Base-by-base conservation (phyloP, 768 basidiomycete genomes). In the Pisolithus sp. region DNA sequence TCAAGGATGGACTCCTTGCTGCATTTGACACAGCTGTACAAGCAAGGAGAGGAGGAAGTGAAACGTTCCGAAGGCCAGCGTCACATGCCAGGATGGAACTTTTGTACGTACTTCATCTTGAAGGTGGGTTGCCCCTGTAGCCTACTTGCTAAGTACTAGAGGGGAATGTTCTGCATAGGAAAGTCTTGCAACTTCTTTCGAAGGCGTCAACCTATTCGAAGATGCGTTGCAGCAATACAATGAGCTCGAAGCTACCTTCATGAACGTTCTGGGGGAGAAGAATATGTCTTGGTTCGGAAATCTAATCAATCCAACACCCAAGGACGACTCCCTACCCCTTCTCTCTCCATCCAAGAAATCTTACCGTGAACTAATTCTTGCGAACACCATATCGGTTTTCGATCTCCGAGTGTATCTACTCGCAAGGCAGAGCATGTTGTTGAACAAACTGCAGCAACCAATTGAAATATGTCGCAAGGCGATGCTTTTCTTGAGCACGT, bases 1-100 rank as follows among this genome's bases (percentile, higher is more conserved):
- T 96, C 57, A 98, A 97, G 69, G 95, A 98, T 50, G 86, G 88
- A 3, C 61, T 98, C 9, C 67, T 95, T n/a, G 74, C 75, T 42
- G 85, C 93, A 1, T 93, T 98, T 58, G 92, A 97, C 60, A 68
- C 75, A 17, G 83, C 87, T 2, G 76, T 98, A 38, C 69, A 77
- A 9, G 82, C 83, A 52, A 78, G 92, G 15, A n/a, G 91, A 94
- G 62, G 96, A 98, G 42, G 93, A 96, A 55, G 86, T 97, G 3
- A 85, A 78, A 59, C 81, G 91, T 36, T 91, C 89, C 0, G 95
- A 99, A 62, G 78, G 82, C 45, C 91, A 97, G 67, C 78, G 90
- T 50, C 79, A 86, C 59, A 89, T 93, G 82, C 92, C 93, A 1
- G 95, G 96, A 8, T 99, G 96, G 96, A 96, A 96, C 63, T 99